Evolutionary conservation across 805 yeast species (phyloP).

Genomic region (Maudiozyma barnettii): DNA sequence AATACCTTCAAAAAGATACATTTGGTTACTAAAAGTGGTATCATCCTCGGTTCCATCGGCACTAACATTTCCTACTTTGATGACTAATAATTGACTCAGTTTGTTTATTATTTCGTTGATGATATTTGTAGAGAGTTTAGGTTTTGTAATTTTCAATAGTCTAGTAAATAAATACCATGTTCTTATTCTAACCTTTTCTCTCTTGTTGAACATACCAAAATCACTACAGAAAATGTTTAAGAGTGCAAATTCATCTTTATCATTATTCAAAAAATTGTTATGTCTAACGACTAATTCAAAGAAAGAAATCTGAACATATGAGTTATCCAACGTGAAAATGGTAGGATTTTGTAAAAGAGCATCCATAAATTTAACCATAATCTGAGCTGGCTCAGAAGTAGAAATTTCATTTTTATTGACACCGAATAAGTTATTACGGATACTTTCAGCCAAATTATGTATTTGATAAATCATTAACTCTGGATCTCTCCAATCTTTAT

Average conservation of each 20-base stretch:
- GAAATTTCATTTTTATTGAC: constrained; percentile 56
- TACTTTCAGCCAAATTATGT: constrained; percentile 65
- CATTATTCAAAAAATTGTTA: constrained; percentile 39
- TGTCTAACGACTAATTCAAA: constrained; percentile 83
- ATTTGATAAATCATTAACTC: constrained; percentile 85
- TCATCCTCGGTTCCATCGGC: constrained; percentile 39
- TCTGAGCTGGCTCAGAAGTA: constrained; percentile 53
- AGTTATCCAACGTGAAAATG: constrained; percentile 50
- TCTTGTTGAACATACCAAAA: constrained; percentile 69
- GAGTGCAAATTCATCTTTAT: constrained; percentile 46
- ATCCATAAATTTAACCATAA: constrained; percentile 29
- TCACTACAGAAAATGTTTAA: constrained; percentile 72
- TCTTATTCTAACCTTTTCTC: constrained; percentile 67
- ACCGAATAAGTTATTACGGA: constrained; percentile 68
- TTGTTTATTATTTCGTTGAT: constrained; percentile 54
- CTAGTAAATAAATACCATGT: constrained; percentile 87
- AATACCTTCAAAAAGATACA: constrained; percentile 75
- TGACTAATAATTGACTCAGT: constrained; percentile 47
- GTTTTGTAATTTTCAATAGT: constrained; percentile 69
- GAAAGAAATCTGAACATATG: constrained; percentile 69
- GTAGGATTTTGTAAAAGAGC: constrained; percentile 25
- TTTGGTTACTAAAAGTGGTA: constrained; percentile 64
- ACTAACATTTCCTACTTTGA: constrained; percentile 33
- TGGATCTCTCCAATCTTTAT: constrained; percentile 62
- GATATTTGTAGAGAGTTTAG: constrained; percentile 41